A percentile compares a stretch with the other conserved stretches of the same genome.
phyloP scores from a whole-genome alignment of 495 filamentous ascomycete species.

The Penicillium simplicissimum region DNA sequence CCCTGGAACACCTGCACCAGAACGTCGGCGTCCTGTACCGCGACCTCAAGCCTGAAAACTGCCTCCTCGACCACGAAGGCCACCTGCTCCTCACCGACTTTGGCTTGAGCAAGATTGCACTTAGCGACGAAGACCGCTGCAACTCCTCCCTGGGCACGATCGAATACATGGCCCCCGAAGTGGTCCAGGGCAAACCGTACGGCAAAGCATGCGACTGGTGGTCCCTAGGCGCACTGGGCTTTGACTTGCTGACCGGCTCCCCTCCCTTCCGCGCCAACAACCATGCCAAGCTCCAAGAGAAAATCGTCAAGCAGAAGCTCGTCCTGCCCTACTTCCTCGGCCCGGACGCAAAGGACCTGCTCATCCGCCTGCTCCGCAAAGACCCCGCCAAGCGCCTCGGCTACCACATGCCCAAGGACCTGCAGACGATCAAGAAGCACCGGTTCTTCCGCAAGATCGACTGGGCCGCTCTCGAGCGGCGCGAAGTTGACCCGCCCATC shows the following conservation, averaged over 20 bases:
- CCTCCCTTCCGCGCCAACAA: constrained; percentile 91
- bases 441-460: constrained; percentile 96
- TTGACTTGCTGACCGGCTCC: constrained; percentile 85
- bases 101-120: constrained; percentile 91
- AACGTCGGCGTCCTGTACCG: constrained; percentile 93
- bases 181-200: constrained; percentile 78
- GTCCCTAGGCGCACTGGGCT: constrained; percentile 90
- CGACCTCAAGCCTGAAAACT: constrained; percentile 97
- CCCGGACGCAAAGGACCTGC: constrained; percentile 87
- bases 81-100: constrained; percentile 97
- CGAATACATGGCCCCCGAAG: constrained; percentile 98
- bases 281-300: constrained; percentile 87
- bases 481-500: constrained; percentile 84
- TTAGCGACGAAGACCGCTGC: constrained; percentile 75
- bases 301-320: constrained; percentile 89
- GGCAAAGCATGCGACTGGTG: constrained; percentile 97
- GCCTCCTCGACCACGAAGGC: constrained; percentile 85
- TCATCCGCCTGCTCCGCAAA: constrained; percentile 85
- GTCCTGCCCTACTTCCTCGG: constrained; percentile 82
- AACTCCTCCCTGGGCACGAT: constrained; percentile 85
- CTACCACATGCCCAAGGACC: constrained; percentile 81
- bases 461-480: constrained; percentile 76
- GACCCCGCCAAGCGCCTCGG: constrained; percentile 88
- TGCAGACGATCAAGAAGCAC: constrained; percentile 84
- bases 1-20: constrained; percentile 87